phyloP scores from a whole-genome alignment of 257 asterid species.

The Catharanthus roseus region DNA sequence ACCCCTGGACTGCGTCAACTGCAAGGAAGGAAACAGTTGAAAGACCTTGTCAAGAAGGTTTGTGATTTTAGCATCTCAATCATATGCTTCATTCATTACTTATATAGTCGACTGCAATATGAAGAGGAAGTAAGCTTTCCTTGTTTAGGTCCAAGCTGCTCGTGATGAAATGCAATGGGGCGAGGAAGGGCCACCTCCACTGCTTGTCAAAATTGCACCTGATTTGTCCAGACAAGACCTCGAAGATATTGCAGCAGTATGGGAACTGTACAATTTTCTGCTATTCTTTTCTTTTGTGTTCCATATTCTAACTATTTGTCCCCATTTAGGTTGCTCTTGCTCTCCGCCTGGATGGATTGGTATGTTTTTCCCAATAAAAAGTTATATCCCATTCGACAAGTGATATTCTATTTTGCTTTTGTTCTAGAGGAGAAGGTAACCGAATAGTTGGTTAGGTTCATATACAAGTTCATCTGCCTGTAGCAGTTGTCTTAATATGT shows the following conservation, averaged over 20 bases:
- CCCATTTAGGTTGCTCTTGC: slow-evolving; percentile 80
- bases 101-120: neutral
- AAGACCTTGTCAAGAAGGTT: slow-evolving; percentile 97
- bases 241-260: slow-evolving; percentile 94
- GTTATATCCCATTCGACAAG: neutral
- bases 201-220: slow-evolving; percentile 96
- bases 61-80: slow-evolving; percentile 8
- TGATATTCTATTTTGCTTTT: neutral
- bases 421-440: neutral
- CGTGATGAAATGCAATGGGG: slow-evolving; percentile 99
- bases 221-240: slow-evolving; percentile 92
- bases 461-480: neutral
- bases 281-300: slow-evolving; percentile 1
- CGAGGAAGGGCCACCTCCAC: slow-evolving; percentile 96
- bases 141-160: slow-evolving; percentile 82
- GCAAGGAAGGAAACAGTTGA: slow-evolving; percentile 93
- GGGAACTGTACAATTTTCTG: slow-evolving; percentile 10
- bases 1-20: slow-evolving; percentile 98
- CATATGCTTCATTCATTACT: neutral
- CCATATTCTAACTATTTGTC: slow-evolving; percentile 25
- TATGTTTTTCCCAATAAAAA: slow-evolving; percentile 28
- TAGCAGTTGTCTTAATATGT: neutral
- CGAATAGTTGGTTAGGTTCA: neutral
- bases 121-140: slow-evolving; percentile 4
- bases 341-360: slow-evolving; percentile 94